Evolutionary conservation across 1,284 basidiomycete genomes (phyloP).

Genomic region (Heimioporus punctisporus): DNA sequence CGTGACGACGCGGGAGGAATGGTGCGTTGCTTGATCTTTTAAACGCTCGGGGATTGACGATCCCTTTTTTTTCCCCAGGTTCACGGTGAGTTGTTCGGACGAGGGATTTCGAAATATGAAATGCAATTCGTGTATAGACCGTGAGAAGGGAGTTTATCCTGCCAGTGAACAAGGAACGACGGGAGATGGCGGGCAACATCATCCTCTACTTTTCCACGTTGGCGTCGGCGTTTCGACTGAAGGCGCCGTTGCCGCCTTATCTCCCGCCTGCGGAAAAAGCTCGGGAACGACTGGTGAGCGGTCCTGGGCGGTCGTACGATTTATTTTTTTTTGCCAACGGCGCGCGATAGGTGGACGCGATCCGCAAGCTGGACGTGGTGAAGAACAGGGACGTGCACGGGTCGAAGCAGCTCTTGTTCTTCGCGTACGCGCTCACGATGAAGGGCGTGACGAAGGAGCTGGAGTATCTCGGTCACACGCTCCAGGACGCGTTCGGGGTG

Average conservation of each 20-base stretch:
- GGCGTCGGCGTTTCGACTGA: conserved; percentile 85
- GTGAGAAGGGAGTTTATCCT: conserved; percentile 87
- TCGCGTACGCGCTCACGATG: conserved; percentile 95
- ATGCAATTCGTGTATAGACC: conserved; percentile 40
- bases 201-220: conserved; percentile 92
- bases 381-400: conserved; percentile 72
- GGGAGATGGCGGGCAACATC: conserved; percentile 94
- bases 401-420: conserved; percentile 88
- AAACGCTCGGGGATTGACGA: no score
- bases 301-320: no score
- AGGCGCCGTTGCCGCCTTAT: conserved; percentile 93
- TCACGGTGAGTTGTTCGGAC: conserved; percentile 51
- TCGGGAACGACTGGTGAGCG: conserved; percentile 75
- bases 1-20: conserved; percentile 93
- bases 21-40: conserved; percentile 50
- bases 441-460: conserved; percentile 89
- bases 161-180: conserved; percentile 84
- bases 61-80: conserved; percentile 46
- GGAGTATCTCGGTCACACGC: conserved; percentile 72
- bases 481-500: conserved; percentile 90
- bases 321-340: no score
- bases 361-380: conserved; percentile 85
- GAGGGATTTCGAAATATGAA: no score
- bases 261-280: conserved; percentile 91
- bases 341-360: conserved; percentile 57